phyloP scores from a whole-genome alignment of 2,329 filamentous ascomycete genomes.

The Cladophialophora carrionii region DNA sequence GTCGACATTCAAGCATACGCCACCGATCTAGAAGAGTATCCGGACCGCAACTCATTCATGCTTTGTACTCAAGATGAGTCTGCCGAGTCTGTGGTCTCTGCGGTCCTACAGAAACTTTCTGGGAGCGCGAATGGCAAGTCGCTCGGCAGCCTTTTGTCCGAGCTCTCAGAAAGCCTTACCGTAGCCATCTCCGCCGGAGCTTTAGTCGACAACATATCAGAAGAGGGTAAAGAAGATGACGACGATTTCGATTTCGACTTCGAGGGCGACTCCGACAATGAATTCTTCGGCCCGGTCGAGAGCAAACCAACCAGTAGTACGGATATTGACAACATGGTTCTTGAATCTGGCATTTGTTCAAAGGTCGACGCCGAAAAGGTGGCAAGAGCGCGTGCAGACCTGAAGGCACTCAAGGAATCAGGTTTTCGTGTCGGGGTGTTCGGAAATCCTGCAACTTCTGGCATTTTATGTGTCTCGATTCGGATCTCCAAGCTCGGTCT shows the following conservation, averaged over 20 bases:
- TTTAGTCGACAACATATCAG: neutral
- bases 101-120: constrained; percentile 32
- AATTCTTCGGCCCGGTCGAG: constrained; percentile 29
- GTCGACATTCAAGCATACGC: constrained; percentile 31
- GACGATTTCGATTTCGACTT: constrained; percentile 46
- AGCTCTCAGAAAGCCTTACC: constrained; percentile 37
- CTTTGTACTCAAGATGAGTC: constrained; percentile 51
- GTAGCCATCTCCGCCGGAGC: constrained; percentile 18
- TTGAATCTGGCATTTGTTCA: neutral
- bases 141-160: constrained; percentile 38
- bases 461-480: constrained; percentile 68
- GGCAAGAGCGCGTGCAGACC: constrained; percentile 60
- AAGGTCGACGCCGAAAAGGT: constrained; percentile 26
- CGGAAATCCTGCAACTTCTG: constrained; percentile 52
- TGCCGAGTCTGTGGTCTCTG: constrained; percentile 39
- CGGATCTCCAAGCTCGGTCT: constrained; percentile 71
- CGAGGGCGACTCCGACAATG: constrained; percentile 43
- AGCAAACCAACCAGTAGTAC: neutral
- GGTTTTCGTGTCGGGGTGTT: constrained; percentile 73
- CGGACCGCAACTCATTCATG: constrained; percentile 56
- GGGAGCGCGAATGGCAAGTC: constrained; percentile 40
- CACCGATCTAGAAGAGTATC: constrained; percentile 64
- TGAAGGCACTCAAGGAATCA: constrained; percentile 62
- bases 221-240: constrained; percentile 4
- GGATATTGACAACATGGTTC: neutral